Evolutionary conservation across 805 yeast species (phyloP), one percentile per base, ranked within the genome.

Genomic region (Brettanomyces sp.): DNA sequence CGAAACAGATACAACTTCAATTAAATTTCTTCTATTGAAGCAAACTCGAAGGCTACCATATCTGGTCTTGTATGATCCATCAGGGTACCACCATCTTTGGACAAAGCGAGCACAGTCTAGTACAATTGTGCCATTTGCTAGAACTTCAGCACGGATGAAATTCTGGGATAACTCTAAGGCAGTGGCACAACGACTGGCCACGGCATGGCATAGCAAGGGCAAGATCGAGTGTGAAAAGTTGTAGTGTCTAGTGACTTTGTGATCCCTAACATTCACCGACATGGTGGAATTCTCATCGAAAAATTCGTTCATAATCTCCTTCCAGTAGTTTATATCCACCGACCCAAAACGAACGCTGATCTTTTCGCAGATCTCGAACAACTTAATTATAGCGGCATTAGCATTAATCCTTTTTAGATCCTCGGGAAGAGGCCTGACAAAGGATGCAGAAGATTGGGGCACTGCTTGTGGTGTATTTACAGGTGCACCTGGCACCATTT

Each of bases 1-100:
- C 24, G 73, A 74, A 50, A 82, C 66, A 55, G 85, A 95, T 39
- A 83, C 59, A 78, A 85, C 83, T 52, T 86, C 95, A 28, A 88
- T 74, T 51, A 76, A 73, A 49, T 85, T 66, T 44, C 72, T 74
- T 32, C 81, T 68, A 56, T 78, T 81, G 64, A 87, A 74, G 5
- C 78, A 67, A 8, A 85, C 76, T 50, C 79, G 78, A 38, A 81
- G 63, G 18, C 76, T 76, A 0, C 91, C 86, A 47, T 70, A 68
- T 42, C 82, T 74, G 8, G 76, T 72, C 7, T 85, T 78, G 52
- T 73, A 73, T 3, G 90, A 80, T 0, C 93, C 95, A 62, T 86
- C 95, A 2, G 66, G 62, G 57, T 79, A 85, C 60, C 74, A 69
- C 52, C 72, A 74, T 14, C 74, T 66, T 41, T 74, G 61, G 1